Base-by-base conservation (phyloP, 768 basidiomycete genomes). In the Baorangia bicolor region DNA sequence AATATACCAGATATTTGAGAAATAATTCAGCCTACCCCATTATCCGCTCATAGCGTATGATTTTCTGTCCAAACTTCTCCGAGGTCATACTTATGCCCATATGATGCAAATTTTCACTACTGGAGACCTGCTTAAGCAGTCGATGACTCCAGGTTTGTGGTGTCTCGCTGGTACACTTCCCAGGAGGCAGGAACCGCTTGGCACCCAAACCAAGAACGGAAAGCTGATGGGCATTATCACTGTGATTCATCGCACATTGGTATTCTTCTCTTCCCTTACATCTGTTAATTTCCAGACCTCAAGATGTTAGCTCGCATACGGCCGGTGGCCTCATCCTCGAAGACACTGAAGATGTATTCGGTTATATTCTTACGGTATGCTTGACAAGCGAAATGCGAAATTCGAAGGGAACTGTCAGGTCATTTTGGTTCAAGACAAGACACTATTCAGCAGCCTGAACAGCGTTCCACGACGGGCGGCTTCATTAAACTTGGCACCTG, bases 161-260 rank as follows among this genome's bases (percentile, higher is more conserved):
- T 64, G 59, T 57, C 61, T 64, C 60, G 63, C 77, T 70, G 81
- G 80, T 79, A 77, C 60, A 76, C 71, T 74, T 63, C 65, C 55
- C 55, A 47, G 11, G 50, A 46, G 70, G 71, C 40, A 76, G 78
- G 75, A 82, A 79, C 80, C 75, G 75, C 65, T 61, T 64, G 59
- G 53, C 56, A 58, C 56, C 63, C 63, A 64, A 59, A 77, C 73
- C 77, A 77, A 83, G 81, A 83, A 83, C 81, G 81, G 81, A 82
- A 80, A 82, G 77, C 81, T 83, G 81, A 83, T 70, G 72, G 70
- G 68, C 53, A 56, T 18, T 23, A 16, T 35, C 7, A 21, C 6
- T 10, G 10, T 56, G 42, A 33, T 25, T 35, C 25, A 5, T 40
- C 13, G 12, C 37, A 46, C 13, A 2, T 48, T 20, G 27, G 25